Evolutionary conservation across 345 rosid genomes (phyloP), one percentile per base, ranked within the genome.

Genomic region (Lagerstroemia speciosa): DNA sequence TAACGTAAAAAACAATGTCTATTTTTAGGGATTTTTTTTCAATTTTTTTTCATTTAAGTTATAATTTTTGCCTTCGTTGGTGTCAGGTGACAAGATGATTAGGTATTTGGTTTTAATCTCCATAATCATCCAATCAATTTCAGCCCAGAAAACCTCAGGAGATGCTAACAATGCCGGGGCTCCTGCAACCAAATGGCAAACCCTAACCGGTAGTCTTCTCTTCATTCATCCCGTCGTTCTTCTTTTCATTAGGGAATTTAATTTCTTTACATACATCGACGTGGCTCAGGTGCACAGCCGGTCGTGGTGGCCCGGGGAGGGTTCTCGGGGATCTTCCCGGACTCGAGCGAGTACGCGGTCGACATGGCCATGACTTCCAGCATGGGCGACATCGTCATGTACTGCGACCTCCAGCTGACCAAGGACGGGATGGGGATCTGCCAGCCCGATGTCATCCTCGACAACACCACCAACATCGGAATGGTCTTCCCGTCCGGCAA

Each of bases 301-400:
- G 72, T 74, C 26, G 87, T 87, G 22, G 73, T 89, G 26, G 97
- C 97, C 0, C 87, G 93, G 1, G 99, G 96, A 0, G 97, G 99
- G 29, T 85, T 87, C 70, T 84, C 97, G 0, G 96, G 99, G 63
- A 64, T 87, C 16, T 86, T 87, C 69, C 99, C 99, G 0, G 93
- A 89, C 71, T 87, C 91, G 0, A 79, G 86, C n/a, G 38, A 63
- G 32, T 67, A 62, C 12, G 95, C 95, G 0, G 77, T 69, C 9
- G 74, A 75, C 48, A 72, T 85, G 80, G 85, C 84, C 9, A 16
- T 69, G 11, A 33, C 75, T 0, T 57, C 79, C 1, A 78, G 82
- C 73, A 16, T 77, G 1, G 46, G 81, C 2, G 78, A 73, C 2
- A 64, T 82, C 68, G 76, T 83, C 60, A 3, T 90, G 74, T 73